phyloP scores from a whole-genome alignment of 768 basidiomycete species.

The Tubosaeta sp. region DNA sequence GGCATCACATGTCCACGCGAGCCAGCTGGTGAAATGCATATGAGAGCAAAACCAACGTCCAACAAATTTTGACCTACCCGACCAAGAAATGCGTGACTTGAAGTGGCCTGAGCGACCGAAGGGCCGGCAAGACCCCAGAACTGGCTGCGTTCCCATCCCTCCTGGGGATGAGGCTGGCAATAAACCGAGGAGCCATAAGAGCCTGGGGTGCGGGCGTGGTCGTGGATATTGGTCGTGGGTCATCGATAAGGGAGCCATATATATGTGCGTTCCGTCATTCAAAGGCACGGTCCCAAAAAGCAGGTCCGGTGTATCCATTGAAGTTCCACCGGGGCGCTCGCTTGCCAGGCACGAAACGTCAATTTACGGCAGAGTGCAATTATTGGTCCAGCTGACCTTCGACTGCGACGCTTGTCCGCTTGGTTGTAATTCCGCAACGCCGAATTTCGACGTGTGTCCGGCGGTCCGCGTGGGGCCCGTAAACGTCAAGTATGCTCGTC shows the following conservation, averaged over 20 bases:
- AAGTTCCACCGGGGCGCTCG: constrained; percentile 1
- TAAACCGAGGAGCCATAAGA: constrained; percentile 31
- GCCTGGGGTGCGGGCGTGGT: background rate
- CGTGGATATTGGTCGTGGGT: background rate
- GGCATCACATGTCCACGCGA: constrained; percentile 85
- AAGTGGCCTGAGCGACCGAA: constrained; percentile 42
- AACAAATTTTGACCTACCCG: constrained; percentile 35
- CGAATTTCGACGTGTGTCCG: background rate
- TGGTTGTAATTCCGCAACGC: background rate
- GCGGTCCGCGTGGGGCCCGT: background rate
- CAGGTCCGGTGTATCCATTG: background rate
- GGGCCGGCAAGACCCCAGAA: constrained; percentile 38
- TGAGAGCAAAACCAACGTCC: background rate
- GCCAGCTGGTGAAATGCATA: constrained; percentile 45
- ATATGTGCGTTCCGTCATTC: background rate
- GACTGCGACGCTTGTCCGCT: background rate
- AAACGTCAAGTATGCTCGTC: background rate
- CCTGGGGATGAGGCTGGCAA: constrained; percentile 46
- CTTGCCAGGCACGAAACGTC: constrained; percentile 14
- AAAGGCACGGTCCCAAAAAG: constrained; percentile 15
- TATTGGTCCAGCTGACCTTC: constrained; percentile 5
- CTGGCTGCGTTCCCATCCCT: constrained; percentile 35
- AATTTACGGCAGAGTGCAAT: constrained; percentile 14
- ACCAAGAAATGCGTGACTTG: constrained; percentile 59
- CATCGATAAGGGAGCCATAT: constrained; percentile 2